These are phyloP conservation scores for Salix arbutifolia DNA, from an alignment of 345 rosid species.

Conservation along the genomic window DNA sequence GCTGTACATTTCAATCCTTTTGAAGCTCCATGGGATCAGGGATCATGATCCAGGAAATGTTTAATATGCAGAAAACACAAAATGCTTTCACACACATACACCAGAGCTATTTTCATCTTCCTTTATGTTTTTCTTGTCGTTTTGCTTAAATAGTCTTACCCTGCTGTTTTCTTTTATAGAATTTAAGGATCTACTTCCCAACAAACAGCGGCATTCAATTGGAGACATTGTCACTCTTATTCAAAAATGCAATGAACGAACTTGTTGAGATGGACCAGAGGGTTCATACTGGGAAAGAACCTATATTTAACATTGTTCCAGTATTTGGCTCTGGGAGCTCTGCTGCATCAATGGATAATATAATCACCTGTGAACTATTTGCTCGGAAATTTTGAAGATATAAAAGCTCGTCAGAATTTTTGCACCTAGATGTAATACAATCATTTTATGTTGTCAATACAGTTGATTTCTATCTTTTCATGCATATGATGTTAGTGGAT, in stretches of 20 bases:
- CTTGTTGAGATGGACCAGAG: conserved; percentile 37
- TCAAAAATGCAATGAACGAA: conserved; percentile 42
- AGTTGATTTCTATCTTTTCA: neutral
- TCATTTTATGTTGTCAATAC: neutral
- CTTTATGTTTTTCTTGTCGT: neutral
- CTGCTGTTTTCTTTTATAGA: conserved; percentile 31
- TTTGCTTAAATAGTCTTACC: neutral
- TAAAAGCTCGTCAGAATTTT: neutral
- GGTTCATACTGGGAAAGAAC: conserved; percentile 24
- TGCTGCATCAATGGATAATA: conserved; percentile 47
- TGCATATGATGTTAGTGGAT: neutral
- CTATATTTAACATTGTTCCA: conserved; percentile 59
- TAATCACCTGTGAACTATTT: conserved; percentile 66
- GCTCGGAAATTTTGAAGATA: conserved; percentile 45
- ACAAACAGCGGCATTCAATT: conserved; percentile 38
- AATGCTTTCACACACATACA: neutral
- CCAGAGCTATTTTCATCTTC: neutral
- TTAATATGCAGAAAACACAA: neutral
- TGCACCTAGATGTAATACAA: neutral
- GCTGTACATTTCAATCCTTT: neutral
- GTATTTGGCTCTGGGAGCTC: conserved; percentile 61
- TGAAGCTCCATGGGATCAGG: neutral
- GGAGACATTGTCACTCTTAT: conserved; percentile 34
- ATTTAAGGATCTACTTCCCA: conserved; percentile 57
- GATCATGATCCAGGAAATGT: neutral